Evolutionary conservation across 1,284 basidiomycete genomes (phyloP), one percentile per base, ranked within the genome.

Genomic region (Irpex sp.): DNA sequence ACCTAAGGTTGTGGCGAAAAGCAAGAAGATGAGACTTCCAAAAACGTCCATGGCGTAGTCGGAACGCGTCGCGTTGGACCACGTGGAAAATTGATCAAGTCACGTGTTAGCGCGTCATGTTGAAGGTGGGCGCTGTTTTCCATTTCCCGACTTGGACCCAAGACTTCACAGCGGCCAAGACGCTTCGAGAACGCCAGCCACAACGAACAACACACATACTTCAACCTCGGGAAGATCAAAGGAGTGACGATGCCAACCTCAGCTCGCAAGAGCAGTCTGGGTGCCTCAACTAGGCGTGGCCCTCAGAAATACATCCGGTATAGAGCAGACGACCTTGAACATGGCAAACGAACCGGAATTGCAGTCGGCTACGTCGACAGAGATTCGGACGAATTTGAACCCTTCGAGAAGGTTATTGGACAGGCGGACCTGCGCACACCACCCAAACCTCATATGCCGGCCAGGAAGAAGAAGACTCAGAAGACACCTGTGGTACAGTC

Each of bases 321-420:
- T 69, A 83, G 87, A 57, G 89, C 86, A 8, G 88, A 92, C 69
- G 86, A 92, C 67, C 83, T 84, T 17, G 82, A 83, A 54, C 88
- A 86, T 62, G 90, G 90, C 15, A 91, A 89, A 80, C 89, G 86
- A 72, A 93, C 90, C 0, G 90, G 90, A 2, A 80, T 90, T 59
- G 78, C 82, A 1, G 84, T 92, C 15, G 80, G 76, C 33, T 83
- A 87, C 71, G 85, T 93, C 58, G 84, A 87, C 58, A 84, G 85
- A 65, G 87, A 87, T 68, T 88, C 88, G 13, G 91, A 94, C 71
- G 95, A 94, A 8, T 93, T 93, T 72, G 94, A 96, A 74, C 87
- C 87, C 9, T 90, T 93, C 69, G 86, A 88, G 61, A 84, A 87
- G 67, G 80, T 94, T 69, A 85, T 95, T 66, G 78, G 81, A 57